A percentile compares a stretch with the other conserved stretches of the same genome.
Evolutionary conservation across 345 rosid species (phyloP).

Genomic region (Hypericum androsaemum): DNA sequence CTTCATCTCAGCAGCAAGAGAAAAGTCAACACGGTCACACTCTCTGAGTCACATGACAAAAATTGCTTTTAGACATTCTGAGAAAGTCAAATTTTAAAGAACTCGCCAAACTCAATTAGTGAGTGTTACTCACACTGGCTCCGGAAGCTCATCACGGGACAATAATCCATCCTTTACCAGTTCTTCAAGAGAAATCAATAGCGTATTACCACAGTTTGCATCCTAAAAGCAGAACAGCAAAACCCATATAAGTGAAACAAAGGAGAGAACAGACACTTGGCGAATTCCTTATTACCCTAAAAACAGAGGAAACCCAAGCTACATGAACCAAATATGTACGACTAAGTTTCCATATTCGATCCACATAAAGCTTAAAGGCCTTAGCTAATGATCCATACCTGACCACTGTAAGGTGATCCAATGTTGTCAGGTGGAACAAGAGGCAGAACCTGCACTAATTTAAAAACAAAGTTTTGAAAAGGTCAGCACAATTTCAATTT

Average conservation of each 20-base stretch:
- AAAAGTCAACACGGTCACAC: constrained; percentile 49
- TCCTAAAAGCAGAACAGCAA: constrained; percentile 38
- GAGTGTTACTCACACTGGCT: constrained; percentile 41
- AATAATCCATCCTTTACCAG: constrained; percentile 78
- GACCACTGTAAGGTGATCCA: constrained; percentile 90
- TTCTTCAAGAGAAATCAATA: constrained; percentile 89
- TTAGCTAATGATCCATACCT: constrained; percentile 24
- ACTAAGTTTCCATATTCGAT: too few species aligned
- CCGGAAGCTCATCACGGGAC: constrained; percentile 58
- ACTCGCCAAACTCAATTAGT: background rate
- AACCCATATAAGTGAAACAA: background rate
- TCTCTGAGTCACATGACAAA: constrained; percentile 30
- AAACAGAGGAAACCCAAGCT: too few species aligned
- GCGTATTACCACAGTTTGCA: constrained; percentile 87
- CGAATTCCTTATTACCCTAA: too few species aligned
- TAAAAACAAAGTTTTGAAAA: background rate
- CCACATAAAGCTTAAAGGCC: too few species aligned
- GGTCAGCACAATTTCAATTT: too few species aligned
- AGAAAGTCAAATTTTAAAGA: background rate
- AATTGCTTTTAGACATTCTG: background rate
- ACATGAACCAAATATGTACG: too few species aligned
- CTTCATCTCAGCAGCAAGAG: constrained; percentile 47
- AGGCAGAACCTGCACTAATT: constrained; percentile 71
- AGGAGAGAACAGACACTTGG: constrained; percentile 8
- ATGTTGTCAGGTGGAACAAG: constrained; percentile 82